These are phyloP conservation scores for Venturia oleaginea DNA, from an alignment of 2,329 filamentous ascomycete species.

Conservation along the genomic window DNA sequence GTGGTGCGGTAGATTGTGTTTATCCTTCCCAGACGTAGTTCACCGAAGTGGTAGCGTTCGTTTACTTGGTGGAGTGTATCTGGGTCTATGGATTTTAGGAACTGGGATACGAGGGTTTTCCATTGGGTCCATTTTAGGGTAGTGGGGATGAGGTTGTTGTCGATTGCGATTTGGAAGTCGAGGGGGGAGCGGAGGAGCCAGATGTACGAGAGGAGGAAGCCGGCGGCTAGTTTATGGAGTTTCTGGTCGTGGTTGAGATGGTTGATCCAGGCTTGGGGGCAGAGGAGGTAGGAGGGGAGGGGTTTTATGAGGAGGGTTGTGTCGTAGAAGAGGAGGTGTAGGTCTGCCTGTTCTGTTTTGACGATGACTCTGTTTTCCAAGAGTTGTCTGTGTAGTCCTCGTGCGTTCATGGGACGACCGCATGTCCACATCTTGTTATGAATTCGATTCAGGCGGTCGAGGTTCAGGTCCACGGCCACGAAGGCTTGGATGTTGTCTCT, in stretches of 20 bases:
- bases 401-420: slow-evolving; percentile 20
- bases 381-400: slow-evolving; percentile 12
- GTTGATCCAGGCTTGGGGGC: background rate
- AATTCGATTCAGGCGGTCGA: slow-evolving; percentile 12
- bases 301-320: slow-evolving; percentile 11
- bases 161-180: slow-evolving; percentile 13
- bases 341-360: slow-evolving; percentile 11
- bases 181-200: slow-evolving; percentile 12
- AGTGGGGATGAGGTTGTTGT: background rate
- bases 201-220: slow-evolving; percentile 14
- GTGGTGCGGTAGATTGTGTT: slow-evolving; percentile 27
- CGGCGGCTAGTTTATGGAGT: slow-evolving; percentile 9
- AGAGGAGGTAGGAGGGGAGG: slow-evolving; percentile 13
- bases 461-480: slow-evolving; percentile 1
- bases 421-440: slow-evolving; percentile 11
- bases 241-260: slow-evolving; percentile 1
- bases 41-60: slow-evolving; percentile 16
- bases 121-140: slow-evolving; percentile 5
- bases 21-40: slow-evolving; percentile 19
- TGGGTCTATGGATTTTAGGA: slow-evolving; percentile 20
- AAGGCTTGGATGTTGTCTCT: background rate
- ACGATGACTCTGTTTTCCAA: slow-evolving; percentile 3
- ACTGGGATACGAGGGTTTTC: slow-evolving; percentile 1
- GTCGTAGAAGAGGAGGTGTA: slow-evolving; percentile 13
- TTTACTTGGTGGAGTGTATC: slow-evolving; percentile 28